These are phyloP conservation scores for Cercospora nicotianae DNA, from an alignment of 2,329 filamentous ascomycete genomes.

Conservation along the genomic window DNA sequence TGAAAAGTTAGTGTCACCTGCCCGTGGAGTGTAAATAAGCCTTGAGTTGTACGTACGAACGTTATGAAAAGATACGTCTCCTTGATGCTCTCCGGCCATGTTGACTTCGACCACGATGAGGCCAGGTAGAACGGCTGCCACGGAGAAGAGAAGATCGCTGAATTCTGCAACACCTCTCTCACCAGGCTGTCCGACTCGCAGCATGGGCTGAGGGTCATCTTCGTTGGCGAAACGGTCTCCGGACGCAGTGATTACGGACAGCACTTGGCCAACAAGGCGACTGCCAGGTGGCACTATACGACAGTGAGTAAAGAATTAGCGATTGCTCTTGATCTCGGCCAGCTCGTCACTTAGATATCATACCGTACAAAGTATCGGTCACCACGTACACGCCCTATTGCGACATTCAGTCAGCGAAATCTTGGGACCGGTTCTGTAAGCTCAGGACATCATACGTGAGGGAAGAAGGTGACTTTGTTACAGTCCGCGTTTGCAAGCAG, in stretches of 20 bases:
- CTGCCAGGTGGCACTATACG: slow-evolving; percentile 48
- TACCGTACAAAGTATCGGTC: slow-evolving; percentile 45
- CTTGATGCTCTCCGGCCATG: slow-evolving; percentile 48
- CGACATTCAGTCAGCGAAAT: background rate
- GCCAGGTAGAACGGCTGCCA: slow-evolving; percentile 48
- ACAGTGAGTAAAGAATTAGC: background rate
- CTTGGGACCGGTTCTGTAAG: background rate
- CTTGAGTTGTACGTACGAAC: background rate
- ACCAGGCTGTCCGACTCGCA: slow-evolving; percentile 53
- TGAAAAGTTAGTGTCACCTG: background rate
- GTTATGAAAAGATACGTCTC: slow-evolving; percentile 50
- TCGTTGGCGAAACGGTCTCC: slow-evolving; percentile 50
- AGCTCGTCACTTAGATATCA: background rate
- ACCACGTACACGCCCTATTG: slow-evolving; percentile 47
- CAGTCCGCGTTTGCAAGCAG: slow-evolving; percentile 29
- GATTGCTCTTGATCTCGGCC: background rate
- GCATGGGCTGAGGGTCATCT: slow-evolving; percentile 49
- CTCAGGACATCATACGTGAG: slow-evolving; percentile 29
- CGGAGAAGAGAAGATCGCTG: slow-evolving; percentile 55
- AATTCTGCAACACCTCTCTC: slow-evolving; percentile 55
- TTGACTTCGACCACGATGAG: slow-evolving; percentile 53
- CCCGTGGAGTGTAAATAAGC: background rate
- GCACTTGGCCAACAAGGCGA: slow-evolving; percentile 57
- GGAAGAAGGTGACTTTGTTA: slow-evolving; percentile 48
- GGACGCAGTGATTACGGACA: slow-evolving; percentile 52